Evolutionary conservation across 1,284 basidiomycete genomes (phyloP), one percentile per base, ranked within the genome.

Genomic region (Paramarasmius palmivorus): DNA sequence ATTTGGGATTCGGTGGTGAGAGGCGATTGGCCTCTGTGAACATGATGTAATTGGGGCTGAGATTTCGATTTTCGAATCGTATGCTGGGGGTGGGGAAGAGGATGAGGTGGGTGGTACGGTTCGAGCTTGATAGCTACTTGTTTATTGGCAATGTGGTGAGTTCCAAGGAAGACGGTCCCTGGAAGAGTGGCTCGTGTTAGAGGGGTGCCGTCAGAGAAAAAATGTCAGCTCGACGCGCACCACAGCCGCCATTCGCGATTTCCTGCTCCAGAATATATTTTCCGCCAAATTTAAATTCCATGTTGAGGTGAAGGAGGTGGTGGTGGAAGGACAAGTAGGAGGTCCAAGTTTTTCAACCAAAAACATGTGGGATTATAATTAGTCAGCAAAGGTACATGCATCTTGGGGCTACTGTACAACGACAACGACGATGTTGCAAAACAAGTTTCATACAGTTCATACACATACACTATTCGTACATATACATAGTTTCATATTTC

Each of bases 51-150:
- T 83, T 85, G 67, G 84, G 86, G 72, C 85, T 87, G 54, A 20
- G 58, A 55, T 38, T 59, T 59, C 10, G 57, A 59, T 38, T 48
- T 54, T 12, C 52, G 52, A 17, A 56, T n/a, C n/a, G 46, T 8
- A 19, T 37, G 39, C 34, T 52, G 48, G 19, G 22, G 38, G 10
- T 41, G 35, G 15, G 49, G 22, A 20, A 38, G 29, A 34, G 25
- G 32, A 19, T 47, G 32, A 10, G 47, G 42, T n/a, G 19, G 50
- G 36, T 89, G 81, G 63, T 90, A 90, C 12, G 93, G 92, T 72
- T 98, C 95, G 54, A 98, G 83, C 76, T 98, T 98, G 78, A 98
- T 97, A 58, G 93, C 95, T 39, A 98, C 95, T 71, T 95, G 93
- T 67, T 98, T 95, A 61, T 94, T 95, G 6, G 93, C 94, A 63